These are phyloP conservation scores for Boletus barrowsii DNA, from an alignment of 768 basidiomycete species.

Conservation along the genomic window DNA sequence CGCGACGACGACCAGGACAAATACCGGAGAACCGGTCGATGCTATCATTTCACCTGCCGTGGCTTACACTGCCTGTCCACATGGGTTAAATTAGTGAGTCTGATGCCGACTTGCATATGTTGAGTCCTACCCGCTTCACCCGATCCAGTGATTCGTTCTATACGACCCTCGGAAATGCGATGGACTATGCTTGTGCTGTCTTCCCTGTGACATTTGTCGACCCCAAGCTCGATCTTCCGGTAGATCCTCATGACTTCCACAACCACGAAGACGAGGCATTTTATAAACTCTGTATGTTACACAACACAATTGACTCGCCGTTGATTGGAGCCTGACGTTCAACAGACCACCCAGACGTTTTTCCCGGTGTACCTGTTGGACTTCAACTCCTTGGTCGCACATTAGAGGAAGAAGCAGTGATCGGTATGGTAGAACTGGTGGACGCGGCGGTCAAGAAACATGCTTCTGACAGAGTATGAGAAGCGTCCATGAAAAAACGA, in stretches of 20 bases:
- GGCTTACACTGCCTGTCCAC: conserved; percentile 43
- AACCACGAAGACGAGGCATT: conserved; percentile 42
- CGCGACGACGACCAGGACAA: conserved; percentile 39
- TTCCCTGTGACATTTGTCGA: conserved; percentile 52
- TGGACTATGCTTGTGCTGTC: conserved; percentile 42
- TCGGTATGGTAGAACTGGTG: conserved; percentile 46
- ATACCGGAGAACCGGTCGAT: conserved; percentile 50
- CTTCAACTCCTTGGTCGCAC: conserved; percentile 48
- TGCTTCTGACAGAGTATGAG: neutral
- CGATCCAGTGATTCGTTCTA: conserved; percentile 38
- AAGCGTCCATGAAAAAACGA: neutral
- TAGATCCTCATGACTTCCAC: conserved; percentile 37
- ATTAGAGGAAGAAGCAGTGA: conserved; percentile 52
- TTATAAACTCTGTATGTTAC: conserved; percentile 43
- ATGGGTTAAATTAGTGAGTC: conserved; percentile 41
- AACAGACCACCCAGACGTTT: conserved; percentile 44
- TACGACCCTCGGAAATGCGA: conserved; percentile 45
- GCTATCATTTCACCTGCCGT: conserved; percentile 48
- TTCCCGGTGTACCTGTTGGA: conserved; percentile 43
- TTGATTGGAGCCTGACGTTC: neutral
- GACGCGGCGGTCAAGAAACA: conserved; percentile 35
- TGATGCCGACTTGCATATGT: neutral
- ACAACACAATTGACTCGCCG: neutral
- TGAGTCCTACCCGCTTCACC: conserved; percentile 14
- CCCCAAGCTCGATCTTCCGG: conserved; percentile 36